Base-by-base conservation (phyloP, 1,139 yeast genomes). In the Geotrichum aggregatum region DNA sequence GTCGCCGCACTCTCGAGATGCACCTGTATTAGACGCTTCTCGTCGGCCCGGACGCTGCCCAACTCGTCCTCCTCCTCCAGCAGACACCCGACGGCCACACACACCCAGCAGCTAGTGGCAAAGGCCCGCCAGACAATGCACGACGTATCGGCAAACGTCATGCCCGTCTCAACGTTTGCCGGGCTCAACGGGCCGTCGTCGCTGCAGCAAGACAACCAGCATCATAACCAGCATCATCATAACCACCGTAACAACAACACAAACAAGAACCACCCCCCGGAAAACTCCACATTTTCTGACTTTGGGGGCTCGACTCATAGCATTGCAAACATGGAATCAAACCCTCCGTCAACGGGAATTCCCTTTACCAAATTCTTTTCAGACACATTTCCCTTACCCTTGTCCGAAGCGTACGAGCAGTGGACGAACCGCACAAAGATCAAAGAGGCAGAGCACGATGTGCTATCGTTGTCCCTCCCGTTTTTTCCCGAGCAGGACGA, bases 401-500 rank as follows among this genome's bases (percentile, higher is more conserved):
- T 67, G 52, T 52, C 58, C 26, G 72, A 71, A 30, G 70, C 80
- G 1, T 67, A 74, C 54, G 63, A 65, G 41, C 75, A 76, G 50
- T 77, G 80, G 77, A 67, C 72, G 61, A 61, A 64, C 14, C 61
- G 68, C 28, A 70, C 72, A 24, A 62, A 72, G 1, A 60, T 74
- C 5, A 61, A 60, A 2, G 63, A 67, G 43, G 71, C 77, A 13
- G 80, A 78, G 61, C 54, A 61, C 3, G 65, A 61, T 19, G 69
- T 78, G 1, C 59, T 77, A 6, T 74, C 82, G 7, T 74, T 82
- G 7, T 63, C 70, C 34, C 66, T 84, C 11, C 83, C 89, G 2
- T 84, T 84, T 62, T 83, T 68, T 62, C 88, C 91, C 0, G 67
- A 72, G 30, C 59, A 67, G 4, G 73, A 70, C 60, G 80, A 77